Evolutionary conservation across 768 basidiomycete species (phyloP).

Genomic region (Kwoniella bestiolae): DNA sequence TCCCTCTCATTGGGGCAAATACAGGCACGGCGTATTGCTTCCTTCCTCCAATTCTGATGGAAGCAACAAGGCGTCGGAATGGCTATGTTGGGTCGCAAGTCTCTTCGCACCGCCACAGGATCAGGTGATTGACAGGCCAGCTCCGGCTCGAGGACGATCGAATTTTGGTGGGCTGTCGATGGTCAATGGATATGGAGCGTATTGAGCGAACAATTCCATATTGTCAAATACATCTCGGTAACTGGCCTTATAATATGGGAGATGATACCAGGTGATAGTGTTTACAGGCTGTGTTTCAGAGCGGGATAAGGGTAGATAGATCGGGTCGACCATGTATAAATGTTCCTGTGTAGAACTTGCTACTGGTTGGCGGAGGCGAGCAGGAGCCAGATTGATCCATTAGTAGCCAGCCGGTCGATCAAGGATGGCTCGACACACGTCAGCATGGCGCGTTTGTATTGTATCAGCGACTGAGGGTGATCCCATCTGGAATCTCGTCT

Average conservation of each 20-base stretch:
- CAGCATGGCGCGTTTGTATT: too few relatives aligned
- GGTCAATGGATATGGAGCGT: background rate
- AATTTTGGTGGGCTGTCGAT: background rate
- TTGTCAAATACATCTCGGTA: too few relatives aligned
- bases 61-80: background rate
- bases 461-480: too few relatives aligned
- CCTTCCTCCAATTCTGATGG: background rate
- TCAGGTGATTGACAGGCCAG: background rate
- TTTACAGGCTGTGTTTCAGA: too few relatives aligned
- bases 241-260: too few relatives aligned
- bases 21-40: conserved; percentile 12
- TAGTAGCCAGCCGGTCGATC: too few relatives aligned
- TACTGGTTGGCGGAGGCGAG: too few relatives aligned
- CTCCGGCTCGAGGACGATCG: background rate
- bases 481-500: too few relatives aligned
- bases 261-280: too few relatives aligned
- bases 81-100: background rate
- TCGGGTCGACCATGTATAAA: background rate
- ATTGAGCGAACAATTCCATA: background rate
- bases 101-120: background rate
- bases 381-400: too few relatives aligned
- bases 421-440: too few relatives aligned
- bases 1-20: conserved; percentile 16
- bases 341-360: too few relatives aligned
- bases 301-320: background rate